These are phyloP conservation scores for Arthrobotrys conoides DNA, from an alignment of 2,329 filamentous ascomycete species.

Conservation along the genomic window DNA sequence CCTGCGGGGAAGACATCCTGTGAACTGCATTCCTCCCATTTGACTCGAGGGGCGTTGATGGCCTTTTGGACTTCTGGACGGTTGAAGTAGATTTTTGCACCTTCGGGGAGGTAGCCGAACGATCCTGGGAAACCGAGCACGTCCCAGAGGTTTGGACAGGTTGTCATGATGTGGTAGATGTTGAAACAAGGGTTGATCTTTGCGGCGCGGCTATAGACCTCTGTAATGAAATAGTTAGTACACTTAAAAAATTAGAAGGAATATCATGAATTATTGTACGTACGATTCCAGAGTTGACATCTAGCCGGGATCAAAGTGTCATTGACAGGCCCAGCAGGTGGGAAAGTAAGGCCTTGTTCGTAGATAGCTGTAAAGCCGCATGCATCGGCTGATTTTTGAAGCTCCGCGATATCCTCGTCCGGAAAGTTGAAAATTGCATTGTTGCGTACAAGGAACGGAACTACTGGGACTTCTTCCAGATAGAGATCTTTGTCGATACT, in stretches of 20 bases:
- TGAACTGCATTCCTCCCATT: constrained; percentile 73
- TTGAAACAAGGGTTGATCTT: constrained; percentile 83
- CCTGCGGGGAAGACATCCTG: constrained; percentile 69
- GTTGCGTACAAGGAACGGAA: constrained; percentile 76
- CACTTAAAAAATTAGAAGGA: background rate
- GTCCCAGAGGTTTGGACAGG: constrained; percentile 67
- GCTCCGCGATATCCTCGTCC: constrained; percentile 71
- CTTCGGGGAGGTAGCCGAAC: constrained; percentile 74
- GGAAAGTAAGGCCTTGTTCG: constrained; percentile 76
- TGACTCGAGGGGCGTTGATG: constrained; percentile 74
- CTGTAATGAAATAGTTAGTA: constrained; percentile 47
- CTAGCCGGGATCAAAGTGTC: constrained; percentile 62
- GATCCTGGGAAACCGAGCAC: constrained; percentile 63
- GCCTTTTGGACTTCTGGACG: constrained; percentile 78
- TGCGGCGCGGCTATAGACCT: constrained; percentile 72
- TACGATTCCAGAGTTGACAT: constrained; percentile 45
- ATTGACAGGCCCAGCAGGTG: constrained; percentile 76
- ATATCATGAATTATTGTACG: background rate
- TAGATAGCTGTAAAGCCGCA: constrained; percentile 77
- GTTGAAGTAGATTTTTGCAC: constrained; percentile 78
- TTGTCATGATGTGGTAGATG: constrained; percentile 79
- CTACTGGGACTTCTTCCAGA: constrained; percentile 70
- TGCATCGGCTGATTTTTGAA: constrained; percentile 71
- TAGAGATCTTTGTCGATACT: constrained; percentile 70
- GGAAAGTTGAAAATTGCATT: constrained; percentile 76